Evolutionary conservation across 495 filamentous ascomycete species (phyloP).

Genomic region (Penicillium salamii): DNA sequence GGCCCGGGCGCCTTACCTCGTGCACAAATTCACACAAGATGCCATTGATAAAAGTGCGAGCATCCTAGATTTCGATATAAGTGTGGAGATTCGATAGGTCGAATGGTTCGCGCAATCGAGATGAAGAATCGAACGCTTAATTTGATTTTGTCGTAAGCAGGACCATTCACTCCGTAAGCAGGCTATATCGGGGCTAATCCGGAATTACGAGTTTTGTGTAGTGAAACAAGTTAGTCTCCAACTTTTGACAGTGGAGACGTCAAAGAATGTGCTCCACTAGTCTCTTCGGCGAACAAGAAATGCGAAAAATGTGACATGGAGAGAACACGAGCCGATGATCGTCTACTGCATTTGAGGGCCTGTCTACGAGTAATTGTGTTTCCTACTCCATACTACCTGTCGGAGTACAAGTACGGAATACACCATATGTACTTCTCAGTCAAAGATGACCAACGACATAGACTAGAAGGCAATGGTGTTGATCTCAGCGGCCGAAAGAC

Average conservation of each 20-base stretch:
- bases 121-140: background rate
- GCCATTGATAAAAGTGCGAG: background rate
- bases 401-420: too few species aligned
- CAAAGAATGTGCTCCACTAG: background rate
- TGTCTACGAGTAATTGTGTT: too few species aligned
- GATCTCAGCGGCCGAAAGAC: too few species aligned
- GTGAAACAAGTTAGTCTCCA: constrained; percentile 1
- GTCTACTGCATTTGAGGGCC: too few species aligned
- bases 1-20: background rate
- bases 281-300: too few species aligned
- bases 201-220: background rate
- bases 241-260: background rate
- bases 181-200: background rate
- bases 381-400: too few species aligned
- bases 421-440: too few species aligned
- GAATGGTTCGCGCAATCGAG: background rate
- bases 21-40: background rate
- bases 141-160: too few species aligned
- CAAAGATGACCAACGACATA: too few species aligned
- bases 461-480: too few species aligned
- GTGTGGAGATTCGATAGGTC: background rate
- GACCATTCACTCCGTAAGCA: too few species aligned
- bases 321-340: too few species aligned
- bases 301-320: background rate
- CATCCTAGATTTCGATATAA: background rate